Evolutionary conservation across 2,329 filamentous ascomycete species (phyloP).

Genomic region (Talaromyces verruculosus): DNA sequence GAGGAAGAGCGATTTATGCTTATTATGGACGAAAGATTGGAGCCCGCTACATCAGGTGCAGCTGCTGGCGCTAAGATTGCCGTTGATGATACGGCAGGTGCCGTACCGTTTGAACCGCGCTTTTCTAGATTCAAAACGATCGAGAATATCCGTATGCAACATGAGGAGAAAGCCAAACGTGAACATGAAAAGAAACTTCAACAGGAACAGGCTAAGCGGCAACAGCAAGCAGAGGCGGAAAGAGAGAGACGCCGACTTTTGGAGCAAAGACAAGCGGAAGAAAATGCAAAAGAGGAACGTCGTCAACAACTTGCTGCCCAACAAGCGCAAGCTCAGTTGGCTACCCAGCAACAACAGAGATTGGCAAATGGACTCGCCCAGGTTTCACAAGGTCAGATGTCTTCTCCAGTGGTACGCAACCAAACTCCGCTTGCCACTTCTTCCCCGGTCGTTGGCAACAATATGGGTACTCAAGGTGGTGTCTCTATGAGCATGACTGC

Average conservation of each 20-base stretch:
- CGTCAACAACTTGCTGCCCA: conserved; percentile 46
- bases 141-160: conserved; percentile 75
- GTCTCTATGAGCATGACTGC: conserved; percentile 48
- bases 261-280: conserved; percentile 47
- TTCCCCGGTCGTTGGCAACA: conserved; percentile 45
- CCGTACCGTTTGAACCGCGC: conserved; percentile 74
- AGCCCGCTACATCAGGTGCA: conserved; percentile 58
- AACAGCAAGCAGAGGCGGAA: conserved; percentile 50
- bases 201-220: conserved; percentile 51
- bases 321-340: conserved; percentile 47
- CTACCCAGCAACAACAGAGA: conserved; percentile 50
- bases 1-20: conserved; percentile 92
- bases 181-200: conserved; percentile 51
- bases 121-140: conserved; percentile 93
- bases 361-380: conserved; percentile 45
- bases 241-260: conserved; percentile 49
- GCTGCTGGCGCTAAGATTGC: conserved; percentile 60
- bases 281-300: conserved; percentile 42
- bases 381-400: conserved; percentile 44
- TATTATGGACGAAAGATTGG: conserved; percentile 79
- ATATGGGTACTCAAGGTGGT: conserved; percentile 40
- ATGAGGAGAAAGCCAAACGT: conserved; percentile 64
- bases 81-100: conserved; percentile 71
- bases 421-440: conserved; percentile 48
- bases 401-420: conserved; percentile 50